These are phyloP conservation scores for Solanum paucissectum DNA, from an alignment of 257 asterid genomes.

Conservation along the genomic window DNA sequence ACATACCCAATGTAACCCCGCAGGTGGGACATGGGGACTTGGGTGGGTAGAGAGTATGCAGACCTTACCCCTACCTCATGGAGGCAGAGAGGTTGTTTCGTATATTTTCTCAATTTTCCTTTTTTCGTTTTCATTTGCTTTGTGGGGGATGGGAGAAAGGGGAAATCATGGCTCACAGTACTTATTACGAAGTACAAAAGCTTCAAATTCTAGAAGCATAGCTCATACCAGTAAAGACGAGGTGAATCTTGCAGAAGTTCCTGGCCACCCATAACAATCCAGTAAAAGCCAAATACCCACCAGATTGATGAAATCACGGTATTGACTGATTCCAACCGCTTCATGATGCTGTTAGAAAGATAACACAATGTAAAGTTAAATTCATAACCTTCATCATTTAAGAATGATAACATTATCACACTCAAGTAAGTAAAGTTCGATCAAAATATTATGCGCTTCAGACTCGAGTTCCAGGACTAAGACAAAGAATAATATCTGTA, in stretches of 20 bases:
- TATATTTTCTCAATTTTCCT: neutral
- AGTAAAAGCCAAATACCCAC: conserved; percentile 93
- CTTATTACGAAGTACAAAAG: neutral
- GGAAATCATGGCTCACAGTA: neutral
- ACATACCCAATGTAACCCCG: neutral
- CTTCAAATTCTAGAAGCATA: conserved; percentile 5
- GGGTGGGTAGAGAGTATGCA: neutral
- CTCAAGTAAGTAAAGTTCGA: neutral
- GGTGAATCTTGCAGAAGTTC: conserved; percentile 69
- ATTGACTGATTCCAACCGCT: conserved; percentile 59
- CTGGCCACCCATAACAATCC: conserved; percentile 78
- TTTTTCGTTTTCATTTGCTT: neutral
- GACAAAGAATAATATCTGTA: neutral
- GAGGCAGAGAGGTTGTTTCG: neutral
- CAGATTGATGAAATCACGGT: conserved; percentile 70
- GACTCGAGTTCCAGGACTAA: neutral
- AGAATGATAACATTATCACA: neutral
- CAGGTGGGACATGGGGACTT: neutral
- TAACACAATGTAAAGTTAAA: neutral
- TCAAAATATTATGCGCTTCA: neutral
- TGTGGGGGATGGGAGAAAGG: neutral
- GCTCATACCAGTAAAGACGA: conserved; percentile 71
- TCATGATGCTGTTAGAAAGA: conserved; percentile 41
- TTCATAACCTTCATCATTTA: neutral
- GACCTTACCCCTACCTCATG: neutral